Base-by-base conservation (phyloP, 768 basidiomycete genomes). In the Leccinum imitatum region DNA sequence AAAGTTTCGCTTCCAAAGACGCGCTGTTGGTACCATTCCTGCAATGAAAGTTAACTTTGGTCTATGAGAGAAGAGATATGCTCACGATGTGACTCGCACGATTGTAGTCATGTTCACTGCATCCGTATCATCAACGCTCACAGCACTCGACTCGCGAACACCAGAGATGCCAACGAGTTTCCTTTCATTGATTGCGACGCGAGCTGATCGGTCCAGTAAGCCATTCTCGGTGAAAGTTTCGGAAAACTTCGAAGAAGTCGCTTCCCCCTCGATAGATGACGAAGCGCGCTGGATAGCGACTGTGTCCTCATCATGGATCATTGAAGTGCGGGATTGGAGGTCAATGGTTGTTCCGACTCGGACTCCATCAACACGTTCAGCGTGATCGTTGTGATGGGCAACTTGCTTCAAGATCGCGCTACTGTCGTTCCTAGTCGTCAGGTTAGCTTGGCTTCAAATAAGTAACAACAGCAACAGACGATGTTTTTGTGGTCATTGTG, bases 391-490 rank as follows among this genome's bases (percentile, higher is more conserved):
- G 4, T 30, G 31, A 15, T 9, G 13, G 27, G 1, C 15, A 2
- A 13, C 37, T 4, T 39, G 7, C 9, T 21, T 53, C 5, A 54
- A 52, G 6, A 14, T 50, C 6, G 53, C 17, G 14, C 33, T 47
- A n/a, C 13, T 3, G 8, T 57, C 41, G 7, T 50, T 37, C 21
- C 63, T 61, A 30, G 21, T 4, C 17, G 11, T 1, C 7, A 33
- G 6, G 39, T 67, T 13, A 67, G 33, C n/a, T 23, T 14, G 17
- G 9, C 7, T 13, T 50, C 14, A 21, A 7, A 15, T 7, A 3
- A 14, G 9, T 33, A 55, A 50, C 19, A 13, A 55, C 46, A 30
- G 19, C 37, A 37, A 59, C 65, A 9, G 10, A 67, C 65, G 15
- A 19, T 10, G 21, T 23, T 21, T 3, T 23, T 17, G 25, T 3